Evolutionary conservation across 2,329 filamentous ascomycete genomes (phyloP).

Genomic region (Neoarthrinium moseri): DNA sequence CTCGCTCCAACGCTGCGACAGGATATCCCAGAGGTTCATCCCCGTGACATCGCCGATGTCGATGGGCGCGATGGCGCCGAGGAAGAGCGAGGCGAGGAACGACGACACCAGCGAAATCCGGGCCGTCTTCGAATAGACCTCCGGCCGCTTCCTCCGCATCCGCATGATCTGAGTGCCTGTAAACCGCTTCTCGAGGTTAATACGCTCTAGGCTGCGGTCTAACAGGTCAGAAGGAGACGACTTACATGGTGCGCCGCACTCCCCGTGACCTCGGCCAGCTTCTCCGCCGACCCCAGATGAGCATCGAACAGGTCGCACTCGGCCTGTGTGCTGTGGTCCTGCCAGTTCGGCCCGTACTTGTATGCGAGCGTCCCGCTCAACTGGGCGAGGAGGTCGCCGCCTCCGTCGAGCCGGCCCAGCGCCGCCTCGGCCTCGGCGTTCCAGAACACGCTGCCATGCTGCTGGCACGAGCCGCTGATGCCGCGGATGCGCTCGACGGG

Average conservation of each 20-base stretch:
- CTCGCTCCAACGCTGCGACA: constrained; percentile 70
- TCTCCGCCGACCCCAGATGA: constrained; percentile 62
- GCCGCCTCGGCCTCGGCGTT: constrained; percentile 64
- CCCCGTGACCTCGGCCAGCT: constrained; percentile 77
- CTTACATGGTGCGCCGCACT: constrained; percentile 92
- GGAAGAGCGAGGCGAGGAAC: constrained; percentile 86
- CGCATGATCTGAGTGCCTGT: constrained; percentile 96
- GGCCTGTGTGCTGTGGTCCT: constrained; percentile 89
- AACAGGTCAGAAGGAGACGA: constrained; percentile 12
- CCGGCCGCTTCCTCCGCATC: constrained; percentile 76
- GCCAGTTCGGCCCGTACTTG: constrained; percentile 93
- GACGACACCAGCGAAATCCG: constrained; percentile 94
- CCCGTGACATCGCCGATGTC: constrained; percentile 95
- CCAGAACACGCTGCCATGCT: constrained; percentile 98
- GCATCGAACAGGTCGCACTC: constrained; percentile 89
- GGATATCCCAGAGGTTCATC: constrained; percentile 95
- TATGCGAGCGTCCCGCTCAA: constrained; percentile 74
- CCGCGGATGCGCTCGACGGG: constrained; percentile 75
- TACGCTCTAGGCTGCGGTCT: too few relatives aligned
- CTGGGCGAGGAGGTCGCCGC: constrained; percentile 68
- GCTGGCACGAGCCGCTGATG: constrained; percentile 90
- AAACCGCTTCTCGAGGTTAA: constrained; percentile 76
- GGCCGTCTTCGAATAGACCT: constrained; percentile 75
- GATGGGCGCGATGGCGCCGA: constrained; percentile 82
- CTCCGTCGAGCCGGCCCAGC: constrained; percentile 59